These are phyloP conservation scores for Micractinium sp. DNA, from an alignment of 139 green algal genomes.

Conservation along the genomic window DNA sequence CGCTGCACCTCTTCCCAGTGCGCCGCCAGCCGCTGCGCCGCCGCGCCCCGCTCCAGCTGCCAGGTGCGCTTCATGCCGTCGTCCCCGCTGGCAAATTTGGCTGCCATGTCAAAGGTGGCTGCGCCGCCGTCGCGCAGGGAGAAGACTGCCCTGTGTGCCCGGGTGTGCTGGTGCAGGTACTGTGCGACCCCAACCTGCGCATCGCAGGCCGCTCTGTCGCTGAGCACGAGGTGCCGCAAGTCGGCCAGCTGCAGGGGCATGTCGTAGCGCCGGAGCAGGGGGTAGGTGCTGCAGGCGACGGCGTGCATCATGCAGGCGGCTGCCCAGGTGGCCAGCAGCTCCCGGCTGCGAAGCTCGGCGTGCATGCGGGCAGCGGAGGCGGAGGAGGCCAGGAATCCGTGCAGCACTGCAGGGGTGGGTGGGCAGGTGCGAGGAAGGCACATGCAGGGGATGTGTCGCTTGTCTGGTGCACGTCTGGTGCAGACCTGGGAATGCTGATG, in stretches of 20 bases:
- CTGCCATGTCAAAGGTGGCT: conserved; percentile 44
- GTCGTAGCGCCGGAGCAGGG: conserved; percentile 29
- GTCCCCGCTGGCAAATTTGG: neutral
- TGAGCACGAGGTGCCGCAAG: conserved; percentile 62
- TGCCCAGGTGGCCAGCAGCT: conserved; percentile 53
- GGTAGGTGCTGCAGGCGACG: neutral
- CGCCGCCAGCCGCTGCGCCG: conserved; percentile 11
- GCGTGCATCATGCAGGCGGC: conserved; percentile 49
- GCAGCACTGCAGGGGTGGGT: too few relatives aligned
- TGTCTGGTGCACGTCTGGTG: too few relatives aligned
- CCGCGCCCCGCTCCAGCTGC: conserved; percentile 33
- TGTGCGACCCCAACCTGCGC: conserved; percentile 45
- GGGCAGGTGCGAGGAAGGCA: too few relatives aligned
- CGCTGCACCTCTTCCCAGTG: conserved; percentile 56
- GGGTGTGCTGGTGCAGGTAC: conserved; percentile 45
- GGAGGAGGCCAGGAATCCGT: too few relatives aligned
- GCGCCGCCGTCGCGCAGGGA: conserved; percentile 7
- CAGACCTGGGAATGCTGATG: too few relatives aligned
- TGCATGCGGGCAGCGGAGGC: neutral
- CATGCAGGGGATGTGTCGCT: too few relatives aligned
- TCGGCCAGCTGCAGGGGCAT: conserved; percentile 32
- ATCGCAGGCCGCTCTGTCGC: conserved; percentile 35
- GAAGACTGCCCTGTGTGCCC: conserved; percentile 26
- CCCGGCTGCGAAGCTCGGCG: conserved; percentile 56
- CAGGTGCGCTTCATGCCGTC: neutral